Conservation (phyloP, 208 protist species). For the Acanthamoeba lugdunensis region DNA sequence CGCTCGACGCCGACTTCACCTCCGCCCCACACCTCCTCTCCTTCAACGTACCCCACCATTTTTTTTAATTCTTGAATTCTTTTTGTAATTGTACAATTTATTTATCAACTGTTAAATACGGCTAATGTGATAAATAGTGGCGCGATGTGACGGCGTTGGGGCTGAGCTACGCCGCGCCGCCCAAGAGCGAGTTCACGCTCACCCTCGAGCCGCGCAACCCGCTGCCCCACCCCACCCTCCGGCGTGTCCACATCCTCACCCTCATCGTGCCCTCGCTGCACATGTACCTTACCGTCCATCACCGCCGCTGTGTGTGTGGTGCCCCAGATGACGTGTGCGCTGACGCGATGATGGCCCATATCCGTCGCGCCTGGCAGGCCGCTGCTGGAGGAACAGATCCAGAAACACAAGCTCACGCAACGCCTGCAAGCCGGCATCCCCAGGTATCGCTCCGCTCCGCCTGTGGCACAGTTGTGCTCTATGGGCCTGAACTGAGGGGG, state of each 20-base stretch:
- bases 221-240: constrained; percentile 3
- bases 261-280: constrained; percentile 1
- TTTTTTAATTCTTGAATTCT: not conserved
- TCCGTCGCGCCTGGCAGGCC: not conserved
- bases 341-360: not conserved
- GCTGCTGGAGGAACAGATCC: not conserved
- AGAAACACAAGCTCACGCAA: not conserved
- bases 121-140: not conserved
- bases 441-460: not conserved
- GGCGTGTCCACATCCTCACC: constrained; percentile 7
- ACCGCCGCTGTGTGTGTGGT: not conserved
- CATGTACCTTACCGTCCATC: not conserved
- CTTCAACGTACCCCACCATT: not conserved
- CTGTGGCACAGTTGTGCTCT: not conserved
- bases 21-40: not conserved
- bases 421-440: not conserved
- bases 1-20: constrained; percentile 5
- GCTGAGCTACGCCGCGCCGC: not conserved
- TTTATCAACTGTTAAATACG: too few species aligned
- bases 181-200: not conserved
- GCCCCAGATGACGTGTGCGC: too few species aligned
- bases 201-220: not conserved
- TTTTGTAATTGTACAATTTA: not conserved
- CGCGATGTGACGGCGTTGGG: constrained; percentile 8
- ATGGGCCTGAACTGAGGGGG: too few species aligned